Conservation (phyloP, 2,329 filamentous ascomycete species). For the Juglanconis oblonga region DNA sequence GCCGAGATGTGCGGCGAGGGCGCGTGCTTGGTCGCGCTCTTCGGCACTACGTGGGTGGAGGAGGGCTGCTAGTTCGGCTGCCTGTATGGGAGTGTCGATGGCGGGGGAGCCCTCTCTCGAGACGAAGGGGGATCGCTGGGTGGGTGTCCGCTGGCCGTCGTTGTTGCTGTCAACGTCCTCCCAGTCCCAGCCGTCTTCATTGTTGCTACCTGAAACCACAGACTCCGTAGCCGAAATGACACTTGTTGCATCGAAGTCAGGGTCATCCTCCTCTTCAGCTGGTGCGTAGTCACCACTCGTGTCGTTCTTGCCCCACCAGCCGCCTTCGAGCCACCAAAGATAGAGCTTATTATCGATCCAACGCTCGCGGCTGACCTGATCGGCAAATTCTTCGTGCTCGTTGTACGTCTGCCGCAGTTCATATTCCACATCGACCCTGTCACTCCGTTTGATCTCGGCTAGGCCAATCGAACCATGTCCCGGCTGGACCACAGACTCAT, state of each 20-base stretch:
- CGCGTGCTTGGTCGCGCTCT: constrained; percentile 75
- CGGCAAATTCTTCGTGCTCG: constrained; percentile 25
- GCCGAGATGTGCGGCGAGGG: constrained; percentile 76
- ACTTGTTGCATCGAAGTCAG: constrained; percentile 64
- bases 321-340: constrained; percentile 77
- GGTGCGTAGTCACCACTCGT: constrained; percentile 75
- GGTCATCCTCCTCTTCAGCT: constrained; percentile 44
- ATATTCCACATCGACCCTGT: constrained; percentile 75
- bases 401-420: constrained; percentile 63
- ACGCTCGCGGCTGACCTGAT: constrained; percentile 52
- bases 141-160: constrained; percentile 68
- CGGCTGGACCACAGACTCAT: constrained; percentile 51
- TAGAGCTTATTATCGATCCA: constrained; percentile 75
- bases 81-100: constrained; percentile 61
- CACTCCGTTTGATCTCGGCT: constrained; percentile 50
- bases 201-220: constrained; percentile 15
- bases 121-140: constrained; percentile 53
- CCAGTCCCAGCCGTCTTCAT: constrained; percentile 29
- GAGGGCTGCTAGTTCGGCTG: constrained; percentile 71
- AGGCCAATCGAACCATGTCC: constrained; percentile 38
- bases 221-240: constrained; percentile 62
- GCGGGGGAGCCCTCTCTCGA: constrained; percentile 55
- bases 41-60: constrained; percentile 76
- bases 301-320: constrained; percentile 82
- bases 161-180: constrained; percentile 42